phyloP scores from a whole-genome alignment of 768 basidiomycete genomes.

The Leccinellum rugosiceps region DNA sequence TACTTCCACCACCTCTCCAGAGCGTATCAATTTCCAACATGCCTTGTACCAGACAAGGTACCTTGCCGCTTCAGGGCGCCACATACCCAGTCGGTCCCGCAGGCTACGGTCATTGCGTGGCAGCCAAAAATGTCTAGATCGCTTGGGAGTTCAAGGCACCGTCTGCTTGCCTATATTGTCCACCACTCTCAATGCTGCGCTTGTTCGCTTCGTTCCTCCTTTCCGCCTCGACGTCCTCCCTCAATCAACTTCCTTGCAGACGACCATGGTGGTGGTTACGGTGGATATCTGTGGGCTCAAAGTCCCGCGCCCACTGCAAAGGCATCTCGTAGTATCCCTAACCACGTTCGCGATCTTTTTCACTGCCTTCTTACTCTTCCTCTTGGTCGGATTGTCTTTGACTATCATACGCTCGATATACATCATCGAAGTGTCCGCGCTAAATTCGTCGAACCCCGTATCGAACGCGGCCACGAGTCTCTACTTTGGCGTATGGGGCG shows the following conservation, averaged over 20 bases:
- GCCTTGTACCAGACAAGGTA: neutral
- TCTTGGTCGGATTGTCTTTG: constrained; percentile 72
- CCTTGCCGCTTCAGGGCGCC: neutral
- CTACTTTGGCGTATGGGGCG: constrained; percentile 81
- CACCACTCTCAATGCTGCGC: neutral
- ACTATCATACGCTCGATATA: constrained; percentile 73
- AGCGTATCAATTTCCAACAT: neutral
- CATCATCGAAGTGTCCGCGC: constrained; percentile 46
- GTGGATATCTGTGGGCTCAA: constrained; percentile 17
- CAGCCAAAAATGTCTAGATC: neutral
- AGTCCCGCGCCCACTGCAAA: constrained; percentile 37
- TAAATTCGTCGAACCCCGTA: constrained; percentile 28
- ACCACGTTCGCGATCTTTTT: constrained; percentile 50
- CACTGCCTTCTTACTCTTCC: constrained; percentile 64
- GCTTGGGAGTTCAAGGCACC: neutral
- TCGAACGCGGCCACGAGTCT: constrained; percentile 58
- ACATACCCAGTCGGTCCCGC: neutral
- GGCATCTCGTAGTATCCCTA: constrained; percentile 46
- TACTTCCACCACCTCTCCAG: neutral
- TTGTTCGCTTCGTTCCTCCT: neutral
- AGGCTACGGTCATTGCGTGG: neutral
- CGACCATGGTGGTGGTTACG: constrained; percentile 16
- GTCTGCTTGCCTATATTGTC: neutral
- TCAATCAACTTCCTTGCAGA: neutral
- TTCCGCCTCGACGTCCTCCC: neutral